These are phyloP conservation scores for Apiotrichum sp. DNA, from an alignment of 1,284 basidiomycete species.

Conservation along the genomic window DNA sequence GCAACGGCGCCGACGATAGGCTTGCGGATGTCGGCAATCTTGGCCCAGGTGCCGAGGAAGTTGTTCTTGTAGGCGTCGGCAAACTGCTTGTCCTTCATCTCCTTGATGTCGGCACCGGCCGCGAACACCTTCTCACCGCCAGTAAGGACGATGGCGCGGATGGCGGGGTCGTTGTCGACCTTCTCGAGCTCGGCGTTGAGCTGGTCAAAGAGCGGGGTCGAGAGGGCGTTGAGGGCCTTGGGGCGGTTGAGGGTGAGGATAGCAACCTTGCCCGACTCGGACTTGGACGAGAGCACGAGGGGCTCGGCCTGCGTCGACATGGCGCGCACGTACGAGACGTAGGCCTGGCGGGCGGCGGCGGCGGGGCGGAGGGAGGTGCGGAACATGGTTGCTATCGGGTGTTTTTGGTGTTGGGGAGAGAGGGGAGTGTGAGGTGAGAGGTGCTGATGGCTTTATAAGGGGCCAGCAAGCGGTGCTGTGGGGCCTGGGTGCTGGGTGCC, in stretches of 20 bases:
- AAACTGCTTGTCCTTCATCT: slow-evolving; percentile 67
- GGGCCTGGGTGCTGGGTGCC: too few species aligned
- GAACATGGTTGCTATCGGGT: slow-evolving; percentile 8
- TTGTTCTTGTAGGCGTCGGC: slow-evolving; percentile 80
- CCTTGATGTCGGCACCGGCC: slow-evolving; percentile 57
- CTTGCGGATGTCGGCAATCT: slow-evolving; percentile 71
- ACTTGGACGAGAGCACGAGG: slow-evolving; percentile 40
- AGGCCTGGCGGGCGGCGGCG: slow-evolving; percentile 14
- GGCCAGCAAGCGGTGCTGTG: not conserved
- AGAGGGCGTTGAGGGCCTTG: slow-evolving; percentile 90
- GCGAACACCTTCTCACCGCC: slow-evolving; percentile 92
- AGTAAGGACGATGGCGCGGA: slow-evolving; percentile 85
- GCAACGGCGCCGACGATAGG: slow-evolving; percentile 94
- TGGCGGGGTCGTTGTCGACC: slow-evolving; percentile 63
- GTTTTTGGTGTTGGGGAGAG: slow-evolving; percentile 2
- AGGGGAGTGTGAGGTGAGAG: slow-evolving; percentile 6
- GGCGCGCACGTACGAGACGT: slow-evolving; percentile 20
- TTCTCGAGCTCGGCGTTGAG: slow-evolving; percentile 68
- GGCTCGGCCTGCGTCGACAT: slow-evolving; percentile 37
- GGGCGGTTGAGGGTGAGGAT: slow-evolving; percentile 93
- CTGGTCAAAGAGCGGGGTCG: slow-evolving; percentile 67
- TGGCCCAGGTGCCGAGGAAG: slow-evolving; percentile 84
- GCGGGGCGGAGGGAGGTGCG: slow-evolving; percentile 17
- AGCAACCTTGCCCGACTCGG: slow-evolving; percentile 55
- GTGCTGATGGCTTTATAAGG: not conserved